These are phyloP conservation scores for Moelleriella libera DNA, from an alignment of 2,329 filamentous ascomycete genomes.

Conservation along the genomic window DNA sequence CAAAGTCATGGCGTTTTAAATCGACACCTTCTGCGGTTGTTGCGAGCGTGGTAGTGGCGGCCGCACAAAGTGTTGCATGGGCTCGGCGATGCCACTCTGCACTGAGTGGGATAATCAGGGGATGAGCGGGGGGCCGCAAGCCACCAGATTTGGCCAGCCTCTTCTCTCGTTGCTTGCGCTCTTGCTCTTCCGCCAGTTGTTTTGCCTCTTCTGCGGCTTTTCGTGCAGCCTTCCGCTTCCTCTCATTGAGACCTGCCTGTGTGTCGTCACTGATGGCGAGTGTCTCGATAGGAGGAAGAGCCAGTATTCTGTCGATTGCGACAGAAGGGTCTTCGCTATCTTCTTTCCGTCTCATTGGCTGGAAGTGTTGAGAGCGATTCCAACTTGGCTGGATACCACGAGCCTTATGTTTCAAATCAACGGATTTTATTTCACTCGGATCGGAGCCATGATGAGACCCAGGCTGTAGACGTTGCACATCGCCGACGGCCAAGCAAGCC, in stretches of 20 bases:
- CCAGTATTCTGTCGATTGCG: constrained; percentile 13
- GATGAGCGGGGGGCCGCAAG: constrained; percentile 13
- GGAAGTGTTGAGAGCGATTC: not conserved
- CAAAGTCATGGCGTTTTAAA: constrained; percentile 44
- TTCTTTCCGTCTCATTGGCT: not conserved
- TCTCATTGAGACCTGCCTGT: constrained; percentile 4
- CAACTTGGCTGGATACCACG: not conserved
- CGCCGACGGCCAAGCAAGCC: not conserved
- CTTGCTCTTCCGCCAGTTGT: constrained; percentile 11
- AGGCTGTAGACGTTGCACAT: not conserved
- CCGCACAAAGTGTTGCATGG: constrained; percentile 18
- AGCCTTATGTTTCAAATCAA: not conserved
- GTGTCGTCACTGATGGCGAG: constrained; percentile 15
- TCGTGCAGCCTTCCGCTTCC: constrained; percentile 7
- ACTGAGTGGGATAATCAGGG: constrained; percentile 14
- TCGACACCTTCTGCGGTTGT: constrained; percentile 34
- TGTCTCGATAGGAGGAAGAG: constrained; percentile 11
- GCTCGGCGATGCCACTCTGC: constrained; percentile 12
- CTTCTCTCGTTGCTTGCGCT: constrained; percentile 5
- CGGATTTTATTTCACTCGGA: not conserved
- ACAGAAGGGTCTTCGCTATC: constrained; percentile 4
- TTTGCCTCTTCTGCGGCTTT: constrained; percentile 13
- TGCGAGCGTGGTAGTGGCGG: constrained; percentile 22
- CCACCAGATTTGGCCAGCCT: constrained; percentile 16
- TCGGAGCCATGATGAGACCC: not conserved